A percentile compares a stretch with the other conserved stretches of the same genome.
These are phyloP conservation scores for Boletus hoseneyae DNA, from an alignment of 1,284 basidiomycete species.

Conservation along the genomic window DNA sequence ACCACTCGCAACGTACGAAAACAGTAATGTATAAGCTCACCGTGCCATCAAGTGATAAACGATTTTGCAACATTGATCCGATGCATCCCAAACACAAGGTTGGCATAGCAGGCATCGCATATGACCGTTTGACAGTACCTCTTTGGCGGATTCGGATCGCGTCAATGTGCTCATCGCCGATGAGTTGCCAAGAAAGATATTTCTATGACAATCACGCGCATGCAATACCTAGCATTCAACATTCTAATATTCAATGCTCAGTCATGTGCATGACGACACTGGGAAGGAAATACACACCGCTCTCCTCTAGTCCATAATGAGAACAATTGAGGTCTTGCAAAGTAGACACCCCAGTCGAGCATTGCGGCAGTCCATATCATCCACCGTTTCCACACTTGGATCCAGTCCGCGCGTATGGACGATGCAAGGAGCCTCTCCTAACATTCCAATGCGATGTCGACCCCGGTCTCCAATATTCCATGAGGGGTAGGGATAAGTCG, in stretches of 20 bases:
- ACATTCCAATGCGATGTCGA: not conserved
- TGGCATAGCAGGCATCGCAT: conserved; percentile 10
- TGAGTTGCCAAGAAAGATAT: conserved; percentile 4
- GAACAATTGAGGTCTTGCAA: not conserved
- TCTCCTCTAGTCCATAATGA: conserved; percentile 3
- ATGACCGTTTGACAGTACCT: no score
- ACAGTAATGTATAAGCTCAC: no score
- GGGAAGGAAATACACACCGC: conserved; percentile 9
- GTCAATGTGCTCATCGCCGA: conserved; percentile 4
- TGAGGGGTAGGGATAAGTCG: no score
- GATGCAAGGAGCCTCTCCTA: conserved; percentile 9
- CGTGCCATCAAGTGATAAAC: no score
- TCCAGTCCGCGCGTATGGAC: conserved; percentile 12
- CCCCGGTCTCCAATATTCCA: not conserved
- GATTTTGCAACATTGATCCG: no score
- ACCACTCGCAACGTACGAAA: not conserved
- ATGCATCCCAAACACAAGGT: not conserved
- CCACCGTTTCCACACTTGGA: conserved; percentile 10
- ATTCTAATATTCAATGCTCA: not conserved
- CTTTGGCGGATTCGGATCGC: not conserved
- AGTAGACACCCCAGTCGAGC: conserved; percentile 4
- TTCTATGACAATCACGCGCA: not conserved
- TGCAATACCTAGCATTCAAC: conserved; percentile 3
- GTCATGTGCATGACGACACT: not conserved
- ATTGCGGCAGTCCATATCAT: conserved; percentile 15